Percentiles rank a stretch among this genome's conserved stretches.
Evolutionary conservation across 441 rosid species (phyloP).

Genomic region (Breynia disticha): DNA sequence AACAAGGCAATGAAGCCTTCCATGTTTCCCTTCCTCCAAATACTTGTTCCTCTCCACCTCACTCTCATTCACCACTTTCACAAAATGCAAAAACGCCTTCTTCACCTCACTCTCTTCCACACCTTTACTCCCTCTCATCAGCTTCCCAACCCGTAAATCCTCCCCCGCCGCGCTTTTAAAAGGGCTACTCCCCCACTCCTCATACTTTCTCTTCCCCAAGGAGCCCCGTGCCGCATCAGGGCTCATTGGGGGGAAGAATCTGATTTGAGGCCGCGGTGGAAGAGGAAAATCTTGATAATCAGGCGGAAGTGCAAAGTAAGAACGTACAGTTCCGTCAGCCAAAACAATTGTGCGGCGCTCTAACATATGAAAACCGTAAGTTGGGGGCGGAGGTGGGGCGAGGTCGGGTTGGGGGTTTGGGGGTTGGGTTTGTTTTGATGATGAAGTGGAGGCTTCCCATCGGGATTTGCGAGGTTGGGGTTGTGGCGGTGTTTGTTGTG

Average conservation of each 20-base stretch:
- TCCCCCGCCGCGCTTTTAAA: conserved; percentile 23
- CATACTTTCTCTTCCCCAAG: conserved; percentile 54
- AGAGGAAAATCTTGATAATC: conserved; percentile 67
- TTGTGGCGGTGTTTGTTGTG: conserved; percentile 23
- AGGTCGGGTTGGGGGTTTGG: conserved; percentile 41
- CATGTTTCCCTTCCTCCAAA: conserved; percentile 73
- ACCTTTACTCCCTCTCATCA: conserved; percentile 34
- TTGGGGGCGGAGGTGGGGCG: conserved; percentile 64
- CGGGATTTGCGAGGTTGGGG: conserved; percentile 44
- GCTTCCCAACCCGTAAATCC: conserved; percentile 50
- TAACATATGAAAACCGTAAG: conserved; percentile 91
- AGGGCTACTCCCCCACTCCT: conserved; percentile 34
- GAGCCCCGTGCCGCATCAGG: conserved; percentile 3
- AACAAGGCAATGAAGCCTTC: conserved; percentile 65
- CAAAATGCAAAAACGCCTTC: conserved; percentile 63
- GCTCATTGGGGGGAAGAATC: conserved; percentile 3
- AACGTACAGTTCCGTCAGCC: conserved; percentile 83
- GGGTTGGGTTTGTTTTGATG: conserved; percentile 24
- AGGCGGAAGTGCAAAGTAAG: conserved; percentile 90
- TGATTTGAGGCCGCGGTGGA: conserved; percentile 10
- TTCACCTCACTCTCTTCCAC: conserved; percentile 52
- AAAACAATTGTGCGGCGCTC: conserved; percentile 81
- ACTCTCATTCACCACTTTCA: conserved; percentile 58
- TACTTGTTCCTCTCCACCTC: conserved; percentile 51
- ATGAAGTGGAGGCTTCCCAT: conserved; percentile 33